Percentiles rank a stretch among this genome's conserved stretches.
Evolutionary conservation across 768 basidiomycete species (phyloP).

Genomic region (Boletus rubroflammeus): DNA sequence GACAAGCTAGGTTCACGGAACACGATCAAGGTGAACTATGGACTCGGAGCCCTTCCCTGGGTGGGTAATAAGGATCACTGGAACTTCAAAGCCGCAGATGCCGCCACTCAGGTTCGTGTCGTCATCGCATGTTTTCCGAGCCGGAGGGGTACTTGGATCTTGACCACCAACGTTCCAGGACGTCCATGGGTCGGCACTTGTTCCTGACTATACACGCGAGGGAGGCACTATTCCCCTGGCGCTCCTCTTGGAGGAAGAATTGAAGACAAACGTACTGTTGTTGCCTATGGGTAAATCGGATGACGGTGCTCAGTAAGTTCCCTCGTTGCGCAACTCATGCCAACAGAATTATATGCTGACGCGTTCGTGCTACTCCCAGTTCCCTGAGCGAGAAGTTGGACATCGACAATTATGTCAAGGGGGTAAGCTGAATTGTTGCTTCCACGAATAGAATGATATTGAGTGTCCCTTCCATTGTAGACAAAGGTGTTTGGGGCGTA

Average conservation of each 20-base stretch:
- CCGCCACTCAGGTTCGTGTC: conserved; percentile 60
- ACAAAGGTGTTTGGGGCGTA: conserved; percentile 17
- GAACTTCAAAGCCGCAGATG: conserved; percentile 83
- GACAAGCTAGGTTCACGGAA: conserved; percentile 78
- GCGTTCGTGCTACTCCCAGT: conserved; percentile 32
- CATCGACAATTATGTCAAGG: conserved; percentile 76
- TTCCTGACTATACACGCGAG: conserved; percentile 77
- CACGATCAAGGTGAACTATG: conserved; percentile 57
- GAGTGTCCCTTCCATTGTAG: background rate
- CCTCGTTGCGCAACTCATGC: no score
- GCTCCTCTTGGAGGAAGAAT: conserved; percentile 77
- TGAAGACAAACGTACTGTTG: conserved; percentile 77
- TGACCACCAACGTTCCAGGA: background rate
- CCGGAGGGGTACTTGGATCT: background rate
- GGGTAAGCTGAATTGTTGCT: conserved; percentile 42
- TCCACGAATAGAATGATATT: background rate
- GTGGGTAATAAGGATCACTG: conserved; percentile 74
- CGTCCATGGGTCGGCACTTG: conserved; percentile 32
- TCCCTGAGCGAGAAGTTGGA: conserved; percentile 95
- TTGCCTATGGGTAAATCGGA: conserved; percentile 90
- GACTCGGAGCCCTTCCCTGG: conserved; percentile 84
- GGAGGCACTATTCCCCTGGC: conserved; percentile 89
- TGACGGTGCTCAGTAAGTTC: conserved; percentile 81
- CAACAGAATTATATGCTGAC: background rate
- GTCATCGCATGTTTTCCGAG: no score